Evolutionary conservation across 768 basidiomycete genomes (phyloP), one percentile per base, ranked within the genome.

Genomic region (Cystofilobasidium macerans): DNA sequence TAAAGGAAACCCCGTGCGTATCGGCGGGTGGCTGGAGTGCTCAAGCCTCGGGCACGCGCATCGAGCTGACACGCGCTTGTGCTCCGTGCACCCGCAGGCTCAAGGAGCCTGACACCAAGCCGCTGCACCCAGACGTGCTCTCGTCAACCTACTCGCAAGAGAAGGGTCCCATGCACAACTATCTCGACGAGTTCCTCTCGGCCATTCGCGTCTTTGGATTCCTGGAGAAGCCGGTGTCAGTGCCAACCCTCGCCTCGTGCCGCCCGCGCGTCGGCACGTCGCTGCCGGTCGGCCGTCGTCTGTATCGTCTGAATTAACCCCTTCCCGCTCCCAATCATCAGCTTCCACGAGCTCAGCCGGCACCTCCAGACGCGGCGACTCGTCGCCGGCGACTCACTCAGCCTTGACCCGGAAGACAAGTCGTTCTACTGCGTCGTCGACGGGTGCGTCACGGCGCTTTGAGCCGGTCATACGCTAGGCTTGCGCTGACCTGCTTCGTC

Each of bases 351-450:
- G 78, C 83, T 99, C 57, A 92, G 92, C 0, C 82, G 95, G 61
- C 92, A 99, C 77, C 78, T 99, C 20, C 94, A 98, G 76, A 99
- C 95, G 2, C 82, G 91, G 69, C 80, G 93, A n/a, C 79, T 99
- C 26, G 88, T 95, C 60, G 95, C 95, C 6, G 94, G 95, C 5
- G 95, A 99, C 71, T 94, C 88, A 59, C 81, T 97, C 66, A 86
- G 88, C 33, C 81, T 97, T 4, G 87, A 92, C 70, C 82, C 88
- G 73, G 88, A 97, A 33, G 74, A 75, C 63, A 89, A 89, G 72
- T 91, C 86, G 69, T 99, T 99, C 77, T 98, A 97, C 76, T 97
- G 91, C 74, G 94, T 99, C 38, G 86, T 98, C 36, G 95, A 99
- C 75, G 95, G 95, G n/a, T 87, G 82, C 68, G 94, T 94, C 18